A percentile compares a stretch with the other conserved stretches of the same genome.
These are phyloP conservation scores for Lasiodiplodia theobromae DNA, from an alignment of 2,329 filamentous ascomycete species.

Conservation along the genomic window DNA sequence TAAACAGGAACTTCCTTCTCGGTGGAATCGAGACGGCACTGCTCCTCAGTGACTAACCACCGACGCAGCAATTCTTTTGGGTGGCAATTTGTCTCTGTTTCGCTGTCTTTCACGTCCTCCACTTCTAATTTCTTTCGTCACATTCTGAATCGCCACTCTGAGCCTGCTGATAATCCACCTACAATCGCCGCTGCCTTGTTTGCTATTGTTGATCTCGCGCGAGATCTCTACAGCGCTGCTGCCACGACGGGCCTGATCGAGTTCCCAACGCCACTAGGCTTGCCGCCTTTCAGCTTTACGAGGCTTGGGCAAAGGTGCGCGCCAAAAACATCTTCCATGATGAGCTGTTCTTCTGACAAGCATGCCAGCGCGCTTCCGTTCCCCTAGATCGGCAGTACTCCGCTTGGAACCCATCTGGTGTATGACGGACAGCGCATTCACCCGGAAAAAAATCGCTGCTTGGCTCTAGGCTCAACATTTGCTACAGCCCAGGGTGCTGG, in stretches of 20 bases:
- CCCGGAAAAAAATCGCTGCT: background rate
- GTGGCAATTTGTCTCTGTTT: slow-evolving; percentile 20
- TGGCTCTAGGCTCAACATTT: background rate
- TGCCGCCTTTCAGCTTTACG: background rate
- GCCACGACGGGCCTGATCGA: slow-evolving; percentile 1
- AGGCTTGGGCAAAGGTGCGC: slow-evolving; percentile 15
- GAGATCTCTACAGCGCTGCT: background rate
- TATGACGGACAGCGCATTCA: slow-evolving; percentile 1
- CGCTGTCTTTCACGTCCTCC: background rate
- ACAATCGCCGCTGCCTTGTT: slow-evolving; percentile 14
- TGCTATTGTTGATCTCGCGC: slow-evolving; percentile 8
- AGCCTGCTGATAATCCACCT: slow-evolving; percentile 1
- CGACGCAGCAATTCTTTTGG: slow-evolving; percentile 18
- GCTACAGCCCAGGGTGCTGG: background rate
- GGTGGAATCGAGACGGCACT: background rate
- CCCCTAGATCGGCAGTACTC: background rate
- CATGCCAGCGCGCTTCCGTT: slow-evolving; percentile 23
- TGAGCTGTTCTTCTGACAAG: slow-evolving; percentile 24
- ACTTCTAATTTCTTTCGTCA: background rate
- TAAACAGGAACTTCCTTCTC: background rate
- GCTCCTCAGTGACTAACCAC: background rate
- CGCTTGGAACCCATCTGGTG: background rate
- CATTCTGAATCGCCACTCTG: background rate
- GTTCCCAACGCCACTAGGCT: background rate
- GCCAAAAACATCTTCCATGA: background rate